Evolutionary conservation across 2,329 filamentous ascomycete species (phyloP).

Genomic region (Xylariales sp.): DNA sequence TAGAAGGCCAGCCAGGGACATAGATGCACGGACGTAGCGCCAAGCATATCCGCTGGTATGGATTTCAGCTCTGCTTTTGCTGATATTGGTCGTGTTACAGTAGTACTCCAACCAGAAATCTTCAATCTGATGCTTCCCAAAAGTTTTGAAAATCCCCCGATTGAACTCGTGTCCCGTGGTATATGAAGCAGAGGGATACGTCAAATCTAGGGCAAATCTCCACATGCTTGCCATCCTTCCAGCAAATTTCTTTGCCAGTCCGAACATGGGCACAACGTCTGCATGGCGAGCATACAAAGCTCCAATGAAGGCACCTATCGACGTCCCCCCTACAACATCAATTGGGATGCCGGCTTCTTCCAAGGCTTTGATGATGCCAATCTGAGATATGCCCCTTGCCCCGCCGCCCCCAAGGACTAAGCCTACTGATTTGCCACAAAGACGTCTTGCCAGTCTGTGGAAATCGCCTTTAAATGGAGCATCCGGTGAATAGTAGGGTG

Average conservation of each 20-base stretch:
- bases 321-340: constrained; percentile 91
- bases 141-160: constrained; percentile 96
- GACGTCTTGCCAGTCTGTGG: constrained; percentile 79
- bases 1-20: constrained; percentile 89
- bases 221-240: constrained; percentile 99
- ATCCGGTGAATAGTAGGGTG: constrained; percentile 83
- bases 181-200: constrained; percentile 94
- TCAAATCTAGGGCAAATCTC: constrained; percentile 95
- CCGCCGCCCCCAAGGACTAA: constrained; percentile 92
- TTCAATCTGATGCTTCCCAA: constrained; percentile 94
- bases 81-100: constrained; percentile 99
- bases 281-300: constrained; percentile 94
- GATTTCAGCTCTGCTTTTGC: constrained; percentile 84
- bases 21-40: constrained; percentile 93
- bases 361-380: constrained; percentile 89
- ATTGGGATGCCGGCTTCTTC: constrained; percentile 97
- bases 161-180: constrained; percentile 99
- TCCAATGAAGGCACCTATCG: constrained; percentile 93
- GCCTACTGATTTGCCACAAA: constrained; percentile 93
- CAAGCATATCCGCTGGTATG: constrained; percentile 97
- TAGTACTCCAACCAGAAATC: constrained; percentile 99
- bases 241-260: constrained; percentile 93
- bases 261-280: constrained; percentile 95
- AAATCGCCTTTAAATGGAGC: constrained; percentile 96
- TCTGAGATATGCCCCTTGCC: constrained; percentile 84